These are phyloP conservation scores for Penicillium glabrum DNA, from an alignment of 2,329 filamentous ascomycete genomes.

Conservation along the genomic window DNA sequence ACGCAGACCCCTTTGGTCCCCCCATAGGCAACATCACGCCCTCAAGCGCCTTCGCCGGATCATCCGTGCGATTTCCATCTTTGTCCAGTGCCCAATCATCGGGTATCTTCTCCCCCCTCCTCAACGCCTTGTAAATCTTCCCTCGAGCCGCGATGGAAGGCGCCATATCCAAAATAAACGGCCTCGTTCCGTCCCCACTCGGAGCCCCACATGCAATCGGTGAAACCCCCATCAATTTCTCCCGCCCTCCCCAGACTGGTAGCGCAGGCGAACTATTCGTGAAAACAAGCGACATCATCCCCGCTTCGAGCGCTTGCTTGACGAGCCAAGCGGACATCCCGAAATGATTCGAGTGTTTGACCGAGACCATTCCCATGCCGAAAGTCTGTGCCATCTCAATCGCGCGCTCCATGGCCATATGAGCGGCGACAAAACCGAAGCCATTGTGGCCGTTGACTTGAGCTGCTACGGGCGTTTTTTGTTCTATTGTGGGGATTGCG, in stretches of 20 bases:
- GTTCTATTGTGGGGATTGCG: slow-evolving; percentile 58
- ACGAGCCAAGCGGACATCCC: slow-evolving; percentile 82
- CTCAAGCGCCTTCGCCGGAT: slow-evolving; percentile 68
- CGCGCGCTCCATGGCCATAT: slow-evolving; percentile 65
- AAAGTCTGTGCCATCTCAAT: slow-evolving; percentile 63
- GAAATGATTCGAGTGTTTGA: slow-evolving; percentile 79
- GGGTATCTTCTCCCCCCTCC: slow-evolving; percentile 45
- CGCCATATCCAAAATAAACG: slow-evolving; percentile 58
- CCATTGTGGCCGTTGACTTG: slow-evolving; percentile 68
- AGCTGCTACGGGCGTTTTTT: slow-evolving; percentile 69
- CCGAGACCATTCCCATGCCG: slow-evolving; percentile 73
- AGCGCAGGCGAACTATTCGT: slow-evolving; percentile 72
- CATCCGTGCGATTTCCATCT: slow-evolving; percentile 67
- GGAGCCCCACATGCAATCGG: slow-evolving; percentile 75
- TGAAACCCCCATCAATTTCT: slow-evolving; percentile 70
- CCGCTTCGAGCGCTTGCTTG: slow-evolving; percentile 70
- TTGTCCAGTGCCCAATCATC: slow-evolving; percentile 71
- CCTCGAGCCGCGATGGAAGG: slow-evolving; percentile 47
- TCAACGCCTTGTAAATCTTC: slow-evolving; percentile 47
- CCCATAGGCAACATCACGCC: slow-evolving; percentile 87
- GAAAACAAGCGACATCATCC: slow-evolving; percentile 69
- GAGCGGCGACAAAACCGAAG: slow-evolving; percentile 73
- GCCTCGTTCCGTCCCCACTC: slow-evolving; percentile 51
- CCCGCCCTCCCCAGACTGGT: slow-evolving; percentile 67
- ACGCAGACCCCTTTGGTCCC: slow-evolving; percentile 74